Conservation (phyloP, 2,329 filamentous ascomycete genomes). For the Phoma sp. region DNA sequence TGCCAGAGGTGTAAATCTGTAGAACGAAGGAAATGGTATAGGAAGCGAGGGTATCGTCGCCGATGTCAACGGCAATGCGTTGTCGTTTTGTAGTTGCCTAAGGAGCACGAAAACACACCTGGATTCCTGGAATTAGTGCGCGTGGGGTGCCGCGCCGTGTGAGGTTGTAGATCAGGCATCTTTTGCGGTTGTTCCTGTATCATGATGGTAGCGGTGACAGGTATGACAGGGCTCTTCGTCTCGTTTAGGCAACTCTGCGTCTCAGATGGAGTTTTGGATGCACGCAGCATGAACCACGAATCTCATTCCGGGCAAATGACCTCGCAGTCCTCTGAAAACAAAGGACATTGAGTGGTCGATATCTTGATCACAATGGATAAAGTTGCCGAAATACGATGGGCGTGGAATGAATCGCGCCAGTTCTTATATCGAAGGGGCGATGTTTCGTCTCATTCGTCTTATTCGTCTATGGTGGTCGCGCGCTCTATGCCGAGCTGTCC, state of each 20-base stretch:
- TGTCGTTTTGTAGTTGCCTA: slow-evolving; percentile 13
- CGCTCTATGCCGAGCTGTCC: neutral
- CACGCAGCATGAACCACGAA: slow-evolving; percentile 7
- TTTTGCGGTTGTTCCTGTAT: slow-evolving; percentile 17
- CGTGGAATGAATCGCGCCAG: neutral
- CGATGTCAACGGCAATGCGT: neutral
- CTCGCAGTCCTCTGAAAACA: neutral
- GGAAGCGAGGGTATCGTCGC: neutral
- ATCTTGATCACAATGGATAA: neutral
- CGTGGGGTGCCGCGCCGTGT: slow-evolving; percentile 12
- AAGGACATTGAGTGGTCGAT: neutral
- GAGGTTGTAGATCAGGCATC: slow-evolving; percentile 22
- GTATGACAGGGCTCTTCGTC: slow-evolving; percentile 19
- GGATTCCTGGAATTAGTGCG: neutral
- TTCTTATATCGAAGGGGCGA: neutral
- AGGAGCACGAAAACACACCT: slow-evolving; percentile 5
- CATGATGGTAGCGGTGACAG: slow-evolving; percentile 14
- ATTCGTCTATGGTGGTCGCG: neutral
- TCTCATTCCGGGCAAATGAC: neutral
- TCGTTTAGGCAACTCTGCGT: slow-evolving; percentile 11
- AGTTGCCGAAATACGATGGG: neutral
- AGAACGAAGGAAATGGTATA: neutral
- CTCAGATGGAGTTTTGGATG: slow-evolving; percentile 15
- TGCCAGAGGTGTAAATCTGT: slow-evolving; percentile 1
- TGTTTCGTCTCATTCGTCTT: neutral